Percentiles rank a stretch among this genome's conserved stretches.
Conservation (phyloP, 228 moss, liverwort and hornwort species). For the Sphagnum fallax region DNA sequence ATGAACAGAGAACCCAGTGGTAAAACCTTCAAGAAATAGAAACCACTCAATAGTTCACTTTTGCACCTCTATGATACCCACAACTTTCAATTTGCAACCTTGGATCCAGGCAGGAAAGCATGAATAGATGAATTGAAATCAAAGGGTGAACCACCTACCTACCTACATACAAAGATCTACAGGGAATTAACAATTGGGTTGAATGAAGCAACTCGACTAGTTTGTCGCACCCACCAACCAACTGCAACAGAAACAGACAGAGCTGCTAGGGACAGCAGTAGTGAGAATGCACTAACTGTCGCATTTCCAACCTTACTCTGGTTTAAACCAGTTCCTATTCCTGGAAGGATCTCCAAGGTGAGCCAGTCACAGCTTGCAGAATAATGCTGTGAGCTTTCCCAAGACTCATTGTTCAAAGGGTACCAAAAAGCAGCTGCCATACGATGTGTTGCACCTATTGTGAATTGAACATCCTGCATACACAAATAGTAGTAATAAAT, state of each 20-base stretch:
- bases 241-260: slow-evolving; percentile 52
- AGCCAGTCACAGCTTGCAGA: slow-evolving; percentile 94
- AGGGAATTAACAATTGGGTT: too few relatives aligned
- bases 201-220: slow-evolving; percentile 16
- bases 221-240: slow-evolving; percentile 75
- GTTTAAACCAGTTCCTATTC: slow-evolving; percentile 11
- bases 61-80: too few relatives aligned
- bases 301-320: slow-evolving; percentile 22
- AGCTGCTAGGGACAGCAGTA: slow-evolving; percentile 62
- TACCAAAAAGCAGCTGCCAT: slow-evolving; percentile 88
- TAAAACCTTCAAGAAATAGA: too few relatives aligned
- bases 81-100: too few relatives aligned
- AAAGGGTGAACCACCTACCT: too few relatives aligned
- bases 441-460: slow-evolving; percentile 52
- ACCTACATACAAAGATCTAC: too few relatives aligned
- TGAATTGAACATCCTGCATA: slow-evolving; percentile 82
- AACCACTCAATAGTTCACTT: too few relatives aligned
- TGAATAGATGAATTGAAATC: too few relatives aligned
- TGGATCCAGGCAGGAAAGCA: too few relatives aligned
- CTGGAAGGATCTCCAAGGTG: slow-evolving; percentile 55
- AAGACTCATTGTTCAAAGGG: slow-evolving; percentile 38
- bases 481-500: too few relatives aligned
- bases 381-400: slow-evolving; percentile 60
- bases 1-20: too few relatives aligned
- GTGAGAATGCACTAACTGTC: slow-evolving; percentile 37